Percentiles rank a stretch among this genome's conserved stretches.
phyloP scores from a whole-genome alignment of 768 basidiomycete genomes.

The Naematelia encephala region DNA sequence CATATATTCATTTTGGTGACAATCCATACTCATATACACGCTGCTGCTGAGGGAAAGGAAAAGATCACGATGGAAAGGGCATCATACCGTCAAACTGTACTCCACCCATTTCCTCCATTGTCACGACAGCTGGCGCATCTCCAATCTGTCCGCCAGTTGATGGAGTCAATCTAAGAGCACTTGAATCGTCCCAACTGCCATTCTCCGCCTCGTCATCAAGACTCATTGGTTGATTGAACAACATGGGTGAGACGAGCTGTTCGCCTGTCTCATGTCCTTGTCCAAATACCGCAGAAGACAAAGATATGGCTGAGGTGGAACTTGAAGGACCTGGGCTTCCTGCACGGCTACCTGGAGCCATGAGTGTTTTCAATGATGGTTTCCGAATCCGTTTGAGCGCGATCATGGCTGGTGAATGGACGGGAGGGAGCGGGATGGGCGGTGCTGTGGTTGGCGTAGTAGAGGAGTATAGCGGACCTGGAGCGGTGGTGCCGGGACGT shows the following conservation, averaged over 20 bases:
- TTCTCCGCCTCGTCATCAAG: neutral
- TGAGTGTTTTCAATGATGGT: conserved; percentile 31
- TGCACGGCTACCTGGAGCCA: conserved; percentile 14
- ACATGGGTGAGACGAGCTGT: neutral
- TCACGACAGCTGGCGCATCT: neutral
- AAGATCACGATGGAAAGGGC: neutral
- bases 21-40: too few relatives aligned
- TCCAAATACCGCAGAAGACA: neutral
- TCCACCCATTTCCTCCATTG: neutral
- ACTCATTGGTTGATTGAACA: conserved; percentile 6
- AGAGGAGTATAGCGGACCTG: neutral
- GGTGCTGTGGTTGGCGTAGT: neutral
- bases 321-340: neutral
- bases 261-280: neutral
- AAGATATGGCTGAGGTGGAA: neutral
- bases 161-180: neutral
- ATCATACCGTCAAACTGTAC: neutral
- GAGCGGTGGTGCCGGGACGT: neutral
- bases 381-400: conserved; percentile 27
- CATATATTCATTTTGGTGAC: too few relatives aligned
- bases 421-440: neutral
- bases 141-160: neutral
- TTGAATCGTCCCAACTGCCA: neutral
- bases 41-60: too few relatives aligned
- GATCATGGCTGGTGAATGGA: conserved; percentile 5